phyloP scores from a whole-genome alignment of 1,284 basidiomycete genomes.

The Leccinum solheimii region DNA sequence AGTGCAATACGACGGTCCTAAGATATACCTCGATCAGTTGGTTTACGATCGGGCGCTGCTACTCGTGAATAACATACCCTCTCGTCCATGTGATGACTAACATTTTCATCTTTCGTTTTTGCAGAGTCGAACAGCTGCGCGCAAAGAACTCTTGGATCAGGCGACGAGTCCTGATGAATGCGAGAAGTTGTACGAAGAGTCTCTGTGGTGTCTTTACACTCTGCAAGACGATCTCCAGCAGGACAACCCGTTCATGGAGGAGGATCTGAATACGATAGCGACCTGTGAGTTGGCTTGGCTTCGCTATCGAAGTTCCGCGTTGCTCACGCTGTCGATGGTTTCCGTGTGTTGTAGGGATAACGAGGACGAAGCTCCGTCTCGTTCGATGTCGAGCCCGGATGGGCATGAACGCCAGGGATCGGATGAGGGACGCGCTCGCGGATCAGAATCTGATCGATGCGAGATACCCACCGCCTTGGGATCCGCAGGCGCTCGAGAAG shows the following conservation, averaged over 20 bases:
- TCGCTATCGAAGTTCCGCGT: not conserved
- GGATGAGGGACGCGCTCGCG: constrained; percentile 66
- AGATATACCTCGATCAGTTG: constrained; percentile 77
- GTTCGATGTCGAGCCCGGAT: constrained; percentile 70
- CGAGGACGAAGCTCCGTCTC: constrained; percentile 75
- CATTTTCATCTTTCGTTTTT: not conserved
- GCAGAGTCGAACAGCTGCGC: constrained; percentile 89
- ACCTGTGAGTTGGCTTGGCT: constrained; percentile 58
- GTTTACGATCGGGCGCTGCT: constrained; percentile 77
- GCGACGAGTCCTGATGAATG: constrained; percentile 77
- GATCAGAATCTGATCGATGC: constrained; percentile 74
- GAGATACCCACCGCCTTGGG: constrained; percentile 76
- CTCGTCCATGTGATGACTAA: constrained; percentile 1
- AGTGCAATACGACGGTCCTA: constrained; percentile 66
- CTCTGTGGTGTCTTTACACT: constrained; percentile 89
- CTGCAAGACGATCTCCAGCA: constrained; percentile 90
- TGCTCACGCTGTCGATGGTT: not conserved
- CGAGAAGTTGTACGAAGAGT: constrained; percentile 92
- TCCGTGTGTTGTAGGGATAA: constrained; percentile 58
- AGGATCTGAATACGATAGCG: constrained; percentile 79
- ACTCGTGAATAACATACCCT: constrained; percentile 48
- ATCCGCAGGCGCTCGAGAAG: constrained; percentile 44
- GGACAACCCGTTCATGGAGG: constrained; percentile 80
- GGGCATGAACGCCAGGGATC: constrained; percentile 68
- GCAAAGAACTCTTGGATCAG: constrained; percentile 87